Conservation (phyloP, 2,329 filamentous ascomycete species). For the Thielaviopsis populi region DNA sequence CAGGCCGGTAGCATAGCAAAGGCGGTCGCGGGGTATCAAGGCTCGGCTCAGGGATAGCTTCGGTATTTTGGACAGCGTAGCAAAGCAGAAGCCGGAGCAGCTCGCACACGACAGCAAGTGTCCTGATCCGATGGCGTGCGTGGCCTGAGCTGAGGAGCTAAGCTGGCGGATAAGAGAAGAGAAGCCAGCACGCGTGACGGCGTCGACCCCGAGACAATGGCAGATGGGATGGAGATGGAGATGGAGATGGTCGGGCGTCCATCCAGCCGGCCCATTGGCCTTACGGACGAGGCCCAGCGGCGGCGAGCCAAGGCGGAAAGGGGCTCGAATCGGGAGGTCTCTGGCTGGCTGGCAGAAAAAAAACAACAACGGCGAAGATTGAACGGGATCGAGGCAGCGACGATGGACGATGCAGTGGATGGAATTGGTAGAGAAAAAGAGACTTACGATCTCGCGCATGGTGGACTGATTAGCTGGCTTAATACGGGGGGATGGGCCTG, state of each 20-base stretch:
- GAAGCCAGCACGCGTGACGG: no score
- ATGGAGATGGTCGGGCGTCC: not conserved
- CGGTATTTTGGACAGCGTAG: not conserved
- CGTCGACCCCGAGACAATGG: no score
- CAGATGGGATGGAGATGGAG: no score
- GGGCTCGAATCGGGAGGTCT: slow-evolving; percentile 18
- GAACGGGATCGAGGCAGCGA: slow-evolving; percentile 5
- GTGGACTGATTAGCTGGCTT: slow-evolving; percentile 26
- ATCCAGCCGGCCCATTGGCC: slow-evolving; percentile 9
- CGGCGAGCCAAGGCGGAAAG: no score
- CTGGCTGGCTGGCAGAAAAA: slow-evolving; percentile 19
- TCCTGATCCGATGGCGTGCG: no score
- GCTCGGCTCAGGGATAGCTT: slow-evolving; percentile 10
- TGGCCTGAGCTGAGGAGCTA: no score
- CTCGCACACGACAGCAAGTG: not conserved
- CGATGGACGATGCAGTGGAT: slow-evolving; percentile 6
- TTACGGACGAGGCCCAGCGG: no score
- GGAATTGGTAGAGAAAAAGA: slow-evolving; percentile 6
- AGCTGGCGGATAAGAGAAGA: no score
- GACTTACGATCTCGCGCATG: slow-evolving; percentile 57
- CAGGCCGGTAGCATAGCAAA: slow-evolving; percentile 25
- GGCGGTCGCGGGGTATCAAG: slow-evolving; percentile 22
- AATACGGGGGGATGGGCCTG: slow-evolving; percentile 20
- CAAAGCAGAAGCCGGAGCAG: not conserved
- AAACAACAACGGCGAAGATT: slow-evolving; percentile 12